Evolutionary conservation across 805 yeast genomes (phyloP), one percentile per base, ranked within the genome.

Genomic region (Candida glaebosa): DNA sequence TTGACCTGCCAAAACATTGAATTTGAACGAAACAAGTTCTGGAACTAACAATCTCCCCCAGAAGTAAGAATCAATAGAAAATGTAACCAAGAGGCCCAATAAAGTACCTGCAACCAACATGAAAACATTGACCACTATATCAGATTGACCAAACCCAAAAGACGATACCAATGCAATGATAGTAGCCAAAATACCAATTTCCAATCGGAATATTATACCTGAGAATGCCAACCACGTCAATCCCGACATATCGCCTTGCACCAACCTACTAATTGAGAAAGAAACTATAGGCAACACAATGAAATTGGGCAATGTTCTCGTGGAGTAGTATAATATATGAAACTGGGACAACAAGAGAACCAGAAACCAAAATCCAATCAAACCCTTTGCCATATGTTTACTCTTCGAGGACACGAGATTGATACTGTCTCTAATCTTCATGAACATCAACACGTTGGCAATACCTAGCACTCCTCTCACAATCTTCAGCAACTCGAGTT

Each of bases 241-340:
- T 0, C 76, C 69, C 5, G 67, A 46, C 45, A 67, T 65, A 37
- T 75, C 68, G 8, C 82, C 87, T 15, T 50, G 48, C 12, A 87
- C 49, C 12, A 80, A 51, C 52, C 67, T 69, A 3, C 79, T 67
- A 33, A 84, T 48, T 0, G 84, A 84, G 35, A 64, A 51, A 41
- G 77, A 76, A 3, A 83, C 82, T 28, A 87, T 54, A 3, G 97
- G 96, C 40, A 91, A 65, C 2, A 85, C 89, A 43, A 90, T 65
- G 51, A 84, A 84, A 61, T 91, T 91, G n/a, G 97, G 96, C 43
- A 91, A 68, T 0, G 95, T 79, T 50, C 97, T 72, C 2, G 96
- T 74, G n/a, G 86, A 71, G 57, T 91, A 91, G 65, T 70, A 91
- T 45, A 83, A 63, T 15, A 87, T 46, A 57, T 91, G 97, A 65